Conservation (phyloP, 495 filamentous ascomycete genomes). For the Sordaria brevicollis region DNA sequence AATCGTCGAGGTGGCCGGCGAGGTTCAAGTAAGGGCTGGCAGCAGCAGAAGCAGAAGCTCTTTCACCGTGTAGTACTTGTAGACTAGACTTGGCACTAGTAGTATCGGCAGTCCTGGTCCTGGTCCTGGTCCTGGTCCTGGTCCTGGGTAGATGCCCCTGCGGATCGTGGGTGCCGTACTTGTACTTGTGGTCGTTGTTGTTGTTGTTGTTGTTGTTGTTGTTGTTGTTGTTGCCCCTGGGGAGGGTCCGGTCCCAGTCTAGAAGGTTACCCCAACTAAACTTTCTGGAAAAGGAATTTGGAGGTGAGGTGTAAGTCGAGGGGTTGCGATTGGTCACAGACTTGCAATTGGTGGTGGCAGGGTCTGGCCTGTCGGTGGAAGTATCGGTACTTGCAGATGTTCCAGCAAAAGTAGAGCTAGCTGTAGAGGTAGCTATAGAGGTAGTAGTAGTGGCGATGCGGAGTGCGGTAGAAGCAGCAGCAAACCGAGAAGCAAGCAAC, state of each 20-base stretch:
- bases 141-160: no score
- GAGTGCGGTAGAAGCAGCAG: not conserved
- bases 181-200: no score
- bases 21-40: conserved; percentile 10
- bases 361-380: not conserved
- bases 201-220: no score
- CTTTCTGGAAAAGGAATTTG: not conserved
- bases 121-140: no score
- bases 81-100: no score
- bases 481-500: not conserved
- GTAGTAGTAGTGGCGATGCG: not conserved
- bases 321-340: not conserved
- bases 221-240: no score
- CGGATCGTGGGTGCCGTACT: no score
- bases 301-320: not conserved
- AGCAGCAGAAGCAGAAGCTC: conserved; percentile 7
- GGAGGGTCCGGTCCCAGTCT: not conserved
- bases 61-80: conserved; percentile 13
- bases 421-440: no score
- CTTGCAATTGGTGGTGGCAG: not conserved
- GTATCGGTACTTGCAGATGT: not conserved
- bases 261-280: not conserved
- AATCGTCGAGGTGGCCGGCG: not conserved
- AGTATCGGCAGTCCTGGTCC: no score
- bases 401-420: not conserved